phyloP scores from a whole-genome alignment of 176 grass and related monocot species.

The Guadua angustifolia region DNA sequence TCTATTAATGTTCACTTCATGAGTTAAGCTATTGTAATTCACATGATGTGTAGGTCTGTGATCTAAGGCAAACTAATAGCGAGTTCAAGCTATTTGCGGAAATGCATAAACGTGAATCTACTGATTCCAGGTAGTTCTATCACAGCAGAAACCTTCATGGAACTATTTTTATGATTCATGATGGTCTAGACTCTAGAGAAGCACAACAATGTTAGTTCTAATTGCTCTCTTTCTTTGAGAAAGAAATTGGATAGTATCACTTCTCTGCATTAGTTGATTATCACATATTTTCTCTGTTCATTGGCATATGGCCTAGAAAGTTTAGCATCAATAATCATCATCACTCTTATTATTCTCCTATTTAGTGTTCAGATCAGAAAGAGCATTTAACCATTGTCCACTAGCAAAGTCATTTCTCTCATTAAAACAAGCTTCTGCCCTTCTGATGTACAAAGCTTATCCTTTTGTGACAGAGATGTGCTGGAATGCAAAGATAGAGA shows the following conservation, averaged over 20 bases:
- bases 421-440: not conserved
- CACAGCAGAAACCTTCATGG: constrained; percentile 16
- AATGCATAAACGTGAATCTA: constrained; percentile 60
- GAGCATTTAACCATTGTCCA: not conserved
- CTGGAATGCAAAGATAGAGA: constrained; percentile 76
- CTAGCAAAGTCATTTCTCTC: constrained; percentile 19
- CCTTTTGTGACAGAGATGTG: constrained; percentile 64
- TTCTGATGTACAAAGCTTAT: constrained; percentile 35
- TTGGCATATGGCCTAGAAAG: not conserved
- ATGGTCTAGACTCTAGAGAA: not conserved
- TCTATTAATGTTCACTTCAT: not conserved
- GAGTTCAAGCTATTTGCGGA: constrained; percentile 58
- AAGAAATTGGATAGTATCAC: not conserved
- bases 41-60: constrained; percentile 42
- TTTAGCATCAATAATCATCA: not conserved
- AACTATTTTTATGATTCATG: constrained; percentile 7
- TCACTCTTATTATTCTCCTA: not conserved
- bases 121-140: constrained; percentile 55
- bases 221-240: not conserved
- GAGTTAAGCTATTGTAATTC: constrained; percentile 18
- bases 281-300: not conserved
- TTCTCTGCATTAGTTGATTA: not conserved
- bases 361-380: constrained; percentile 23
- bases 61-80: constrained; percentile 46
- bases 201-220: not conserved